Evolutionary conservation across 1,284 basidiomycete species (phyloP), one percentile per base, ranked within the genome.

Genomic region (Kwoniella shivajii): DNA sequence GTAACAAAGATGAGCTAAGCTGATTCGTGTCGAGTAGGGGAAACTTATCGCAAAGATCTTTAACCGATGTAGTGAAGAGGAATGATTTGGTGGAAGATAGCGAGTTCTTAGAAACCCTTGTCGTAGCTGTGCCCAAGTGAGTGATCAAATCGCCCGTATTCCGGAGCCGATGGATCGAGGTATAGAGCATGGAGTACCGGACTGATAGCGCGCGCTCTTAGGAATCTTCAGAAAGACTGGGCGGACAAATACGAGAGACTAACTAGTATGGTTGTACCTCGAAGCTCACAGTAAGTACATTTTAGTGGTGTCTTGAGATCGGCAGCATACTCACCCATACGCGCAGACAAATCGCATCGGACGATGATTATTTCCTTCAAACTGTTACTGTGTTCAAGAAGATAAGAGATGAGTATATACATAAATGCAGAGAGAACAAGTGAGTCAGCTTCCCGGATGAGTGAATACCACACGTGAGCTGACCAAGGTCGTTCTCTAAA

Each of bases 391-490:
- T 98, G 27, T 99, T 99, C 83, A 87, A 87, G 70, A 88, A 90
- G 69, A 85, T 92, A 46, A 87, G 89, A 69, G 95, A 99, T 65
- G 90, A 97, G 56, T 98, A 95, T 74, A 79, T 88, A 4, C 92
- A 97, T 79, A 94, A 92, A 77, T 95, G 92, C 72, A 82, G 96
- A 63, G 96, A 99, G 77, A 88, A 91, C 80, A 98, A 96, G 91
- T 94, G 61, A 63, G 80, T 33, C 41, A 43, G 18, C 45, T 47
- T 9, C 20, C 10, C 26, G 11, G 18, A 34, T 2, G 6, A 27
- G n/a, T 26, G 9, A 2, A 33, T 31, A 31, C 16, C n/a, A 18
- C 1, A 18, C 18, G 10, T 9, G 6, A 20, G n/a, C 4, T 11
- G 22, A 50, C 26, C 4, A 24, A n/a, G 14, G 18, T 43, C 1